Evolutionary conservation across 2,329 filamentous ascomycete species (phyloP).

Genomic region (Dothistroma septosporum): DNA sequence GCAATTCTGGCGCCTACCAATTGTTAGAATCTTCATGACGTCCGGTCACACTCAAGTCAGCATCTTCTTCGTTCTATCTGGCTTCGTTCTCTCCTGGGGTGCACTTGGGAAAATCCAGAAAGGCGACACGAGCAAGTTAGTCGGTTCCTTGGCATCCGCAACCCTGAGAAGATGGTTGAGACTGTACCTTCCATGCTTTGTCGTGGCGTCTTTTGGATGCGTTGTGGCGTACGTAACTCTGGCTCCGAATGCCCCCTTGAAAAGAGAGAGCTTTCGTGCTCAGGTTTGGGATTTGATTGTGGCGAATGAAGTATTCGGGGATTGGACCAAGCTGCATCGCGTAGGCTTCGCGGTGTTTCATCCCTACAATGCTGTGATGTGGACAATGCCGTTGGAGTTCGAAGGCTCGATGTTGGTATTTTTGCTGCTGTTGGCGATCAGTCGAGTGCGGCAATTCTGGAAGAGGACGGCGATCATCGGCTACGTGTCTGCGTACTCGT

Average conservation of each 20-base stretch:
- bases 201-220: slow-evolving; percentile 8
- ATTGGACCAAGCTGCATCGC: slow-evolving; percentile 16
- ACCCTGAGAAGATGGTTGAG: slow-evolving; percentile 13
- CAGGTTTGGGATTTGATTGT: slow-evolving; percentile 14
- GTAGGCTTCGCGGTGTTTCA: slow-evolving; percentile 5
- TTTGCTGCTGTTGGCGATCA: slow-evolving; percentile 7
- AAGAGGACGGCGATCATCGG: slow-evolving; percentile 4
- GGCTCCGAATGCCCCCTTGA: not conserved
- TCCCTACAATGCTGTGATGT: slow-evolving; percentile 19
- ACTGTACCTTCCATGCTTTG: slow-evolving; percentile 13
- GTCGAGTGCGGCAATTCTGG: slow-evolving; percentile 2
- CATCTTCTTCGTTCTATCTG: slow-evolving; percentile 19
- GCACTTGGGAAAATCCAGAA: slow-evolving; percentile 2
- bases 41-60: slow-evolving; percentile 14
- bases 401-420: slow-evolving; percentile 17
- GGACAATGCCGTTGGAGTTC: slow-evolving; percentile 21
- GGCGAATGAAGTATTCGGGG: slow-evolving; percentile 10
- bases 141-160: slow-evolving; percentile 3
- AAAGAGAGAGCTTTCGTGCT: slow-evolving; percentile 6
- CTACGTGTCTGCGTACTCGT: slow-evolving; percentile 6
- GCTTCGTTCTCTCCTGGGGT: slow-evolving; percentile 16
- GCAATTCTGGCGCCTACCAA: slow-evolving; percentile 17
- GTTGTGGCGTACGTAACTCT: slow-evolving; percentile 7
- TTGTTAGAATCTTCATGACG: slow-evolving; percentile 14
- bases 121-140: not conserved